These are phyloP conservation scores for Porphyrellus cyaneotinctus DNA, from an alignment of 768 basidiomycete genomes.

Conservation along the genomic window DNA sequence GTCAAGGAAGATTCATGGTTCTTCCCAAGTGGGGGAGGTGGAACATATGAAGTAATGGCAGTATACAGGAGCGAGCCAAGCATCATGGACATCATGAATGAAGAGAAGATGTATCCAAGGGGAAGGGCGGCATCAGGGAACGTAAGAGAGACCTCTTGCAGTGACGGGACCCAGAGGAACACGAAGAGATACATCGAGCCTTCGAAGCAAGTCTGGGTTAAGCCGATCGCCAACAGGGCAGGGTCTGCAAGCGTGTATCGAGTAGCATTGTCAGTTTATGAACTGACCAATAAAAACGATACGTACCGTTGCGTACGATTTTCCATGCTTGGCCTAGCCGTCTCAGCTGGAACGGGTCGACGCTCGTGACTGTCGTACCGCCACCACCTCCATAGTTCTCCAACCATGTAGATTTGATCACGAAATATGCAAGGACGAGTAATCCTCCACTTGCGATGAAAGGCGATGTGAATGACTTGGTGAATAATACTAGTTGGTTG, in stretches of 20 bases:
- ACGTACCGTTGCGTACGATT: slow-evolving; percentile 50
- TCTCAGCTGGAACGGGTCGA: slow-evolving; percentile 48
- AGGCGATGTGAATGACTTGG: slow-evolving; percentile 53
- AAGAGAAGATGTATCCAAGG: slow-evolving; percentile 75
- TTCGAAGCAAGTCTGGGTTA: slow-evolving; percentile 79
- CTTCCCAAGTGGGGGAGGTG: slow-evolving; percentile 19
- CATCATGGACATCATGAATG: slow-evolving; percentile 82
- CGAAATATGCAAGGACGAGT: slow-evolving; percentile 50
- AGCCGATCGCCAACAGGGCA: slow-evolving; percentile 57
- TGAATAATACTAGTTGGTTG: slow-evolving; percentile 56
- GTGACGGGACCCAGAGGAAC: slow-evolving; percentile 75
- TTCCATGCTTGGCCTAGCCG: slow-evolving; percentile 54
- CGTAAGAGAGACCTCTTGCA: slow-evolving; percentile 55
- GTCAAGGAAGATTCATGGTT: slow-evolving; percentile 40
- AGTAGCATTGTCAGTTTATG: background rate
- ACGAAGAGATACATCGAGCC: slow-evolving; percentile 86
- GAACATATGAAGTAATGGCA: slow-evolving; percentile 37
- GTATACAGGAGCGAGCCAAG: slow-evolving; percentile 71
- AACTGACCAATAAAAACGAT: background rate
- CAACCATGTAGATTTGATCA: slow-evolving; percentile 56
- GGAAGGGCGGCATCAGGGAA: slow-evolving; percentile 45
- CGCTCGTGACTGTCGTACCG: slow-evolving; percentile 12
- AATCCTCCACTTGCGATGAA: slow-evolving; percentile 61
- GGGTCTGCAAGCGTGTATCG: slow-evolving; percentile 41
- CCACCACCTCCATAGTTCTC: slow-evolving; percentile 65